phyloP scores from a whole-genome alignment of 352 stramenopile genomes.

The Pythium dissotocum region DNA sequence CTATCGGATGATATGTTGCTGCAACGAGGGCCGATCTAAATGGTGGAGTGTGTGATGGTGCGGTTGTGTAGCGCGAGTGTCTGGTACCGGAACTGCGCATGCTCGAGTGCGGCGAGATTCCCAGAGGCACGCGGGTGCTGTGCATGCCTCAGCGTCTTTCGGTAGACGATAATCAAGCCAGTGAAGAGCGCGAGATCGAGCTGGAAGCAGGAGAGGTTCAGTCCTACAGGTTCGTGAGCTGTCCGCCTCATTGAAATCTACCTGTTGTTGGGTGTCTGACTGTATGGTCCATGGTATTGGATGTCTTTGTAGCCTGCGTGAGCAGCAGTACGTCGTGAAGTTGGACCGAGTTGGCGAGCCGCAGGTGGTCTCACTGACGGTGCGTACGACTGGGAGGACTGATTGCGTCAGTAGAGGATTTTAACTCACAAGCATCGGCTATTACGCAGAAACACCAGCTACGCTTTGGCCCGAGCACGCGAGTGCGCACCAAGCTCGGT shows the following conservation, averaged over 20 bases:
- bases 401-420: no score
- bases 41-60: background rate
- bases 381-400: background rate
- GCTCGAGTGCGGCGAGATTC: constrained; percentile 69
- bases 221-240: constrained; percentile 39
- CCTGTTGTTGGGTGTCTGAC: background rate
- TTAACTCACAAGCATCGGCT: background rate
- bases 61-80: constrained; percentile 40
- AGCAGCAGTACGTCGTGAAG: constrained; percentile 26
- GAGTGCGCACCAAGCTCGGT: constrained; percentile 39
- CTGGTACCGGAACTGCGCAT: constrained; percentile 68
- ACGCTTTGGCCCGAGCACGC: constrained; percentile 35
- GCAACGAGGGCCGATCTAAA: background rate
- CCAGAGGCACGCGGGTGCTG: constrained; percentile 50
- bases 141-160: background rate
- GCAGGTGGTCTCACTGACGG: background rate
- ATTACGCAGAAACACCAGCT: constrained; percentile 34
- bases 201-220: constrained; percentile 21
- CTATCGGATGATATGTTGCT: background rate
- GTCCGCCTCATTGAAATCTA: background rate
- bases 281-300: background rate
- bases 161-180: background rate
- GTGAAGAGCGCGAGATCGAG: background rate
- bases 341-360: background rate
- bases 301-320: constrained; percentile 25